Percentiles rank a stretch among this genome's conserved stretches.
Conservation (phyloP, 176 grass and related monocot species). For the Rhynchospora tenuis region DNA sequence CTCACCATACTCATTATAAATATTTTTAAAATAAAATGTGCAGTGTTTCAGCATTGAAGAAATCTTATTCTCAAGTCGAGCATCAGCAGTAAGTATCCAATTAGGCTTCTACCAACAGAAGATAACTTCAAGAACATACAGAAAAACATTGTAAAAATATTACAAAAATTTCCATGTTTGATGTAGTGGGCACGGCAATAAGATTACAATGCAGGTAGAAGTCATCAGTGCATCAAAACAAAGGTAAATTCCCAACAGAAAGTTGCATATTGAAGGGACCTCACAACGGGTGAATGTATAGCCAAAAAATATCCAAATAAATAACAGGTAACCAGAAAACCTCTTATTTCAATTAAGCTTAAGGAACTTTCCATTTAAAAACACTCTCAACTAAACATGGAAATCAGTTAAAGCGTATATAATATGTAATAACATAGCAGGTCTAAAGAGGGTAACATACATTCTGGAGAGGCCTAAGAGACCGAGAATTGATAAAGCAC, state of each 20-base stretch:
- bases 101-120: background rate
- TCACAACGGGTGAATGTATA: background rate
- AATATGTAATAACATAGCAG: background rate
- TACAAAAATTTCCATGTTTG: background rate
- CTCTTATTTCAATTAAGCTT: constrained; percentile 1
- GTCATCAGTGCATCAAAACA: background rate
- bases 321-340: background rate
- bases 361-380: constrained; percentile 5
- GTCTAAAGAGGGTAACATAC: constrained; percentile 38
- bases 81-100: background rate
- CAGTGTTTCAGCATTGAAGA: background rate
- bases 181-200: background rate
- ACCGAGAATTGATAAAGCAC: constrained; percentile 69
- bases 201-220: background rate
- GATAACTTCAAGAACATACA: background rate
- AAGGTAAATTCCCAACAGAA: background rate
- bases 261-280: background rate
- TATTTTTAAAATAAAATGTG: too few relatives aligned
- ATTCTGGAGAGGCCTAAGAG: constrained; percentile 71
- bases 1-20: background rate
- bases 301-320: background rate
- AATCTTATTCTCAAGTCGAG: background rate
- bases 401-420: background rate
- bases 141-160: background rate
- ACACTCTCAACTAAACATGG: constrained; percentile 14